Evolutionary conservation across 2,329 filamentous ascomycete species (phyloP).

Genomic region (Aspergillus ochraceoroseus): DNA sequence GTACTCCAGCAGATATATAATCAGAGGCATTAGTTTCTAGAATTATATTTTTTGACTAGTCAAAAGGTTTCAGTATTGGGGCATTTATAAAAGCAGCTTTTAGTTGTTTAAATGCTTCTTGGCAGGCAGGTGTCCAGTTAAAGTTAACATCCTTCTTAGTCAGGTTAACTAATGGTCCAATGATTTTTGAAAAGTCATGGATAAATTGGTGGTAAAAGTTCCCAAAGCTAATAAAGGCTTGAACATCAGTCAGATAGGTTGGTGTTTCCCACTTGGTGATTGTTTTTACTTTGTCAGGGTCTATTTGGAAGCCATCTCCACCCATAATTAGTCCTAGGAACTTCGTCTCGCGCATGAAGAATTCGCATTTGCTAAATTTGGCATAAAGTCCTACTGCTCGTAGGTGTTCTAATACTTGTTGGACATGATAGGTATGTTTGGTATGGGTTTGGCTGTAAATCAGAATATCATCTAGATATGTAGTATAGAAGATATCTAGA

Average conservation of each 20-base stretch:
- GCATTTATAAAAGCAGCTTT: too few relatives aligned
- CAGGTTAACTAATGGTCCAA: neutral
- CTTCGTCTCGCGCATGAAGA: neutral
- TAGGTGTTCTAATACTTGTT: neutral
- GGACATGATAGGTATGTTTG: slow-evolving; percentile 1
- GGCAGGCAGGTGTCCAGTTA: neutral
- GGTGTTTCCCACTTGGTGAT: neutral
- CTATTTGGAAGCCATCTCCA: neutral
- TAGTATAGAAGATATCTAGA: slow-evolving; percentile 15
- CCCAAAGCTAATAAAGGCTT: neutral
- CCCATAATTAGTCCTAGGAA: slow-evolving; percentile 4
- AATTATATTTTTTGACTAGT: too few relatives aligned
- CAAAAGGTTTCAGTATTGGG: too few relatives aligned
- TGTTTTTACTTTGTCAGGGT: neutral
- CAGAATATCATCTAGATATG: slow-evolving; percentile 30
- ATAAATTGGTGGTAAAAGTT: slow-evolving; percentile 6
- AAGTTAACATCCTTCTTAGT: neutral
- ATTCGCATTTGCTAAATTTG: slow-evolving; percentile 3
- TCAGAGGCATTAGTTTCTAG: too few relatives aligned
- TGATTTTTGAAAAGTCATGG: too few relatives aligned
- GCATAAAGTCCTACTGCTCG: neutral
- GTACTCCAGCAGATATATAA: too few relatives aligned
- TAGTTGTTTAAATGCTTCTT: neutral
- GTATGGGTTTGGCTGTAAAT: slow-evolving; percentile 18
- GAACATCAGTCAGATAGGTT: neutral